These are phyloP conservation scores for Tolypocladium tundrense DNA, from an alignment of 2,329 filamentous ascomycete species.

Conservation along the genomic window DNA sequence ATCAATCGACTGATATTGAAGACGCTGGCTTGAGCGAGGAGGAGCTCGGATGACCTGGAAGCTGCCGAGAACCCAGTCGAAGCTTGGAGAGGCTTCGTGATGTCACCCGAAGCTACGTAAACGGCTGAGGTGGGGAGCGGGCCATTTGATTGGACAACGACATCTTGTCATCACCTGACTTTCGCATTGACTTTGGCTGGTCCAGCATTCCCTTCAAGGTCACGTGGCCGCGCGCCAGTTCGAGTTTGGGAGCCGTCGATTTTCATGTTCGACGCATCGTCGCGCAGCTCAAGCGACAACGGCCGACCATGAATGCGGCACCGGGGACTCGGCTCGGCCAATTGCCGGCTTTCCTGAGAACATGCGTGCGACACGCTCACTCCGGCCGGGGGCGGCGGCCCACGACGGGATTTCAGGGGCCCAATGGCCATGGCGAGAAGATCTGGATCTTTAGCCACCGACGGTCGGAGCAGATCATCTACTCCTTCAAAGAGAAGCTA, in stretches of 20 bases:
- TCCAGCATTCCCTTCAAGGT: not conserved
- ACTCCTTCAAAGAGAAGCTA: constrained; percentile 35
- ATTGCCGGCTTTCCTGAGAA: constrained; percentile 30
- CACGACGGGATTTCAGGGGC: constrained; percentile 14
- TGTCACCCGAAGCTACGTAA: constrained; percentile 17
- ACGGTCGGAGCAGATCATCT: constrained; percentile 39
- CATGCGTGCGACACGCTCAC: constrained; percentile 29
- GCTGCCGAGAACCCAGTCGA: constrained; percentile 19
- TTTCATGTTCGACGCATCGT: constrained; percentile 4
- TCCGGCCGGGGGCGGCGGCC: constrained; percentile 11
- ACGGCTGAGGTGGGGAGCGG: constrained; percentile 9
- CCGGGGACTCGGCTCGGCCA: constrained; percentile 25
- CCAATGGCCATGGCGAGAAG: constrained; percentile 41
- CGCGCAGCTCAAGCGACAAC: constrained; percentile 10
- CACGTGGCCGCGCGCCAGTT: constrained; percentile 14
- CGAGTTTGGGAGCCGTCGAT: constrained; percentile 4
- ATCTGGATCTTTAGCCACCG: constrained; percentile 47
- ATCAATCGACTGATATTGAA: not conserved
- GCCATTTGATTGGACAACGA: constrained; percentile 9
- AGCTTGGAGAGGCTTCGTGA: constrained; percentile 20
- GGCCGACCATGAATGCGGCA: constrained; percentile 26
- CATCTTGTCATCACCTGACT: constrained; percentile 18
- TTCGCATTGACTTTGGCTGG: not conserved
- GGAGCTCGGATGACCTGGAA: constrained; percentile 12
- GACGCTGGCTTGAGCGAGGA: not conserved